These are phyloP conservation scores for Skeletonema marinoi DNA, from an alignment of 108 stramenopile genomes.

Conservation along the genomic window DNA sequence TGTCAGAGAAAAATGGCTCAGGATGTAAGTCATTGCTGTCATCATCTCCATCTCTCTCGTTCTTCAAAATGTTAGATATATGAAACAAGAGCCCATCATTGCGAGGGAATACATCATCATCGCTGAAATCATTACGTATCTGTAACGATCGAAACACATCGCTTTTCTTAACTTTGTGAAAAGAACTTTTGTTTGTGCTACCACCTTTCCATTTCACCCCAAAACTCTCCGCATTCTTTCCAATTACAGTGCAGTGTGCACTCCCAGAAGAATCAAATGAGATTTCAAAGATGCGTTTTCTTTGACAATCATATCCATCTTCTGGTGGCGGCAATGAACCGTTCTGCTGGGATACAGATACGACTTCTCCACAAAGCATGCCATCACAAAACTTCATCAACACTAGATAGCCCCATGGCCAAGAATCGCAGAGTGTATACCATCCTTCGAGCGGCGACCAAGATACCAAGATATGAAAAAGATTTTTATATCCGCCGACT, in stretches of 20 bases:
- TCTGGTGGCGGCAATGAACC: background rate
- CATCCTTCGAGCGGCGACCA: background rate
- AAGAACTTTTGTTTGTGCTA: background rate
- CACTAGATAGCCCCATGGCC: background rate
- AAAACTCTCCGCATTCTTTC: background rate
- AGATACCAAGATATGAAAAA: background rate
- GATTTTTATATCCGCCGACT: background rate
- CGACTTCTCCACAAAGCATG: background rate
- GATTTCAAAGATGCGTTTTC: background rate
- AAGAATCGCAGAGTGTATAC: background rate
- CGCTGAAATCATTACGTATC: background rate
- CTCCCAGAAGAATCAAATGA: background rate
- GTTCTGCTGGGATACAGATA: background rate
- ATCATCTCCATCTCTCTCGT: background rate
- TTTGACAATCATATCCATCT: background rate
- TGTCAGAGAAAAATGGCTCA: background rate
- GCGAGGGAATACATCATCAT: background rate
- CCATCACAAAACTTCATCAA: conserved; percentile 2
- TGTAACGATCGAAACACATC: background rate
- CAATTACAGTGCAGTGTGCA: background rate
- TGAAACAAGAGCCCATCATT: background rate
- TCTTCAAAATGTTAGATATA: background rate
- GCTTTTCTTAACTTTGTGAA: background rate
- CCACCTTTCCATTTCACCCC: background rate
- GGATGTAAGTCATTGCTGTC: background rate